phyloP scores from a whole-genome alignment of 2,329 filamentous ascomycete species.

The Venturia oleaginea region DNA sequence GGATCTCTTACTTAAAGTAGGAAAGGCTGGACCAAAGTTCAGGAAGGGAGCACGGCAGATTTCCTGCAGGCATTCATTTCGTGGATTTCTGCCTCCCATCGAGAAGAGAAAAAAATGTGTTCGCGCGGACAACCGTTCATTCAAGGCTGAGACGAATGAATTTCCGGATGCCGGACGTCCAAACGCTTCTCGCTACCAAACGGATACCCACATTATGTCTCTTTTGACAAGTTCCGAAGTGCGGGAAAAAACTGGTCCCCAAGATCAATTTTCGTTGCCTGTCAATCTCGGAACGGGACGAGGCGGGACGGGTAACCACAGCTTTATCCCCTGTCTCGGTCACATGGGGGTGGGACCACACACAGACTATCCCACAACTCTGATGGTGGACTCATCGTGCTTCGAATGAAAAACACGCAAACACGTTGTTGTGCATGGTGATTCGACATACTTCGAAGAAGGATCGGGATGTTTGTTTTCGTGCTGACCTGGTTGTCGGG shows the following conservation, averaged over 20 bases:
- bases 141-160: not conserved
- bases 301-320: not conserved
- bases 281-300: constrained; percentile 4
- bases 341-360: not conserved
- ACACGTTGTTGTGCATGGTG: constrained; percentile 1
- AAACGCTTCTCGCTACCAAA: not conserved
- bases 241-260: not conserved
- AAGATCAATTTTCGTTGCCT: not conserved
- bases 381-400: not conserved
- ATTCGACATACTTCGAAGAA: not conserved
- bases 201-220: not conserved
- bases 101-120: not conserved
- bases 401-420: not conserved
- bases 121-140: not conserved
- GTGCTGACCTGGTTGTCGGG: constrained; percentile 4
- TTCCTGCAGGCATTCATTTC: not conserved
- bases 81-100: not conserved
- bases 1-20: not conserved
- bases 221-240: not conserved
- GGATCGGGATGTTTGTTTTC: constrained; percentile 1
- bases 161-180: not conserved
- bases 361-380: not conserved
- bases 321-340: not conserved
- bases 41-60: not conserved
- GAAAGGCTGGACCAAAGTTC: too few species aligned